Evolutionary conservation across 192 early-diverging fungal genomes (phyloP).

Genomic region (Pecoramyces ruminantium): DNA sequence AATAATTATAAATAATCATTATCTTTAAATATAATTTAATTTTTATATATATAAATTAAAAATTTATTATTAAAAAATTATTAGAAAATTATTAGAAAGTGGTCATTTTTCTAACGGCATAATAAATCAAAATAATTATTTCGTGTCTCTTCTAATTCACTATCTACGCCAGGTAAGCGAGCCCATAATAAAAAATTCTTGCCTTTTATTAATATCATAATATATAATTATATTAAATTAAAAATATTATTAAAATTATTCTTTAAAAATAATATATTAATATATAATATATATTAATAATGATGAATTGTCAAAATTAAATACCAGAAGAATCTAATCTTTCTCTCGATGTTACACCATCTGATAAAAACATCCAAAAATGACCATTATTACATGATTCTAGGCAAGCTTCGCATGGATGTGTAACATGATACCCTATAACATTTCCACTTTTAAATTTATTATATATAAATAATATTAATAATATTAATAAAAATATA

Average conservation of each 20-base stretch:
- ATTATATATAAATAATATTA: too few species aligned
- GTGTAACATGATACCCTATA: constrained; percentile 63
- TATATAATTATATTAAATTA: too few species aligned
- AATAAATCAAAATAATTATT: background rate
- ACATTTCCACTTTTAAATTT: constrained; percentile 40
- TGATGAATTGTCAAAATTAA: background rate
- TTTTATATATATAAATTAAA: too few species aligned
- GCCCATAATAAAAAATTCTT: background rate
- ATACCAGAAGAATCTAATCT: background rate
- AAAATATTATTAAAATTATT: too few species aligned
- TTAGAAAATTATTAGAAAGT: too few species aligned
- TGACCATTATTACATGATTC: constrained; percentile 45
- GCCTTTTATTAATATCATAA: too few species aligned
- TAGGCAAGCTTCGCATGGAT: constrained; percentile 39
- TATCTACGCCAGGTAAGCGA: background rate
- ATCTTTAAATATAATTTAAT: too few species aligned
- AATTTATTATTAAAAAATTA: too few species aligned
- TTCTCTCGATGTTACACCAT: background rate
- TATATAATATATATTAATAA: too few species aligned
- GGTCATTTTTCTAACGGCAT: background rate
- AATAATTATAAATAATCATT: too few species aligned
- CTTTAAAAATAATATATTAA: too few species aligned
- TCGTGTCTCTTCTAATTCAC: background rate
- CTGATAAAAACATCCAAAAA: constrained; percentile 33
- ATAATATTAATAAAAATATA: too few species aligned